Evolutionary conservation across 208 protist genomes (phyloP), one percentile per base, ranked within the genome.

Genomic region (Leishmania mexicana): DNA sequence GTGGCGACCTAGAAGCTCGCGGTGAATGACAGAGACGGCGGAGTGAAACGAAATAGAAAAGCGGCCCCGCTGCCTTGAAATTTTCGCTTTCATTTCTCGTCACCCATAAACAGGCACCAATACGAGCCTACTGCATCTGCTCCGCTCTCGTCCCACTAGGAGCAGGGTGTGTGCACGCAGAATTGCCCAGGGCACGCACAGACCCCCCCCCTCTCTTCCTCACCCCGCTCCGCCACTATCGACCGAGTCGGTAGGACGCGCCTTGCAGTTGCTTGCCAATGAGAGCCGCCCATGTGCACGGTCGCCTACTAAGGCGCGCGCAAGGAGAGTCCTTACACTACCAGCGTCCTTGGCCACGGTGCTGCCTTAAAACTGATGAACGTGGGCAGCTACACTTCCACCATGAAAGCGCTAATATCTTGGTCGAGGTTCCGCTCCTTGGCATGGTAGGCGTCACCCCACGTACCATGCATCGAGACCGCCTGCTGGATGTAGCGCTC

Each of bases 401-500:
- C 24, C 81, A 78, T 80, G 75, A 94, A 94, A 24, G 85, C 70
- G 21, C 79, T 68, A 42, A 93, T 81, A n/a, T 91, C 94, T 0
- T 84, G 86, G 72, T 94, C 91, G 11, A 97, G 86, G 28, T 57
- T 78, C 3, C 74, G 68, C 51, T 80, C 77, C 73, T 88, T 86
- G 51, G 70, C 76, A 8, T 49, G 45, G 79, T 90, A 94, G 10
- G 65, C 21, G 4, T 75, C 68, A 1, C 81, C 80, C 93, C 93
- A 97, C 35, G 85, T 53, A 2, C 88, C 88, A 67, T 67, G 73
- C 38, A 85, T 60, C 45, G 83, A 49, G 2, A 58, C 47, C 0
- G 91, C 92, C 75, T 97, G 93, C 47, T 80, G 71, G 38, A 90
- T 84, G 84, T 94, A 95, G n/a, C 88, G 86, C 74, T 94, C 83